Evolutionary conservation across 139 green algal species (phyloP), one percentile per base, ranked within the genome.

Genomic region (Pleodorina starrii): DNA sequence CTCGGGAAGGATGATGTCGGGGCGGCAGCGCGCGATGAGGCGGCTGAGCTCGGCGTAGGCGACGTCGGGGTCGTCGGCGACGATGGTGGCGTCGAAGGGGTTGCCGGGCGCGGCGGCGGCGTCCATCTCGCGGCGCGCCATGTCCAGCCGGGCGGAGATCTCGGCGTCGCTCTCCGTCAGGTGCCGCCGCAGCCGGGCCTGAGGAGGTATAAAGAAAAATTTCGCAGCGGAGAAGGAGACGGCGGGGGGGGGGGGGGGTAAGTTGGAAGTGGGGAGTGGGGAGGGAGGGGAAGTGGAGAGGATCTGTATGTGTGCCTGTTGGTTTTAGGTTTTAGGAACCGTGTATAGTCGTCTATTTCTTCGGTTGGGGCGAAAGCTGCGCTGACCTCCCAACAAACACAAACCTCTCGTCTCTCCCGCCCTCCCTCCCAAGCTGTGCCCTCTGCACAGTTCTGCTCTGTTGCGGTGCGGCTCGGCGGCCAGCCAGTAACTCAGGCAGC

Each of bases 121-220:
- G 40, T 92, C 89, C 12, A 89, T 90, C 80, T 95, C 81, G 17
- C 57, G 35, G 27, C 63, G 85, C 12, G 91, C 91, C 42, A 86
- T 44, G 32, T 90, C 82, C 75, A 93, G 27, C 43, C 94, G 84
- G 27, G 74, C 85, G 1, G 86, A 72, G 16, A 97, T 91, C 23
- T 93, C 88, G 32, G 91, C 88, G 81, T 96, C 93, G 7, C 87
- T 93, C 90, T 95, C 92, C 1, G 90, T 91, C 3, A 95, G 73
- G 84, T 78, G 93, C 16, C 63, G 36, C 14, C 80, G 75, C 19
- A 94, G 57, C 42, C 91, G 91, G 7, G 76, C n/a, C 85, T 90
- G 85, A 25, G 32, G 43, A 63, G 44, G 27, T 29, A 23, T 35
- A 19, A 54, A 44, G 74, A 63, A 23, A 12, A 9, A 66, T 9